Percentiles rank a stretch among this genome's conserved stretches.
Conservation (phyloP, 108 stramenopile species). For the Skeletonema tropicum region DNA sequence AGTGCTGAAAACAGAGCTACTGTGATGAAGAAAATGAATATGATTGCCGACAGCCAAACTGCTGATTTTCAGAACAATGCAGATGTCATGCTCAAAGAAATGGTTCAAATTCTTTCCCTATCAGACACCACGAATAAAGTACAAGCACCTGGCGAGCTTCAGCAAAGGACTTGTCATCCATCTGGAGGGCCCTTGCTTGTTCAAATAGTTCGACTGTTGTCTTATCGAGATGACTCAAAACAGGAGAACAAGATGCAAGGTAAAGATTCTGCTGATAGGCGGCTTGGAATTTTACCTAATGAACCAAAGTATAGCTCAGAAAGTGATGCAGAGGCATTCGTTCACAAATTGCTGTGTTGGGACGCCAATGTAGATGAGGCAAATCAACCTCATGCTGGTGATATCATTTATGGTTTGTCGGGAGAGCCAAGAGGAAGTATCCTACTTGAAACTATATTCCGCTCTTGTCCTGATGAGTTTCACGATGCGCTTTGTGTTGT, state of each 20-base stretch:
- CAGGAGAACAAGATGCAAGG: constrained; percentile 7
- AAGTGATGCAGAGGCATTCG: constrained; percentile 66
- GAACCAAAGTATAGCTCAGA: constrained; percentile 66
- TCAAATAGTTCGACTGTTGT: constrained; percentile 69
- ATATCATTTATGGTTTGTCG: constrained; percentile 83
- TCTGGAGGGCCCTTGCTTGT: constrained; percentile 82
- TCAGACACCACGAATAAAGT: constrained; percentile 13
- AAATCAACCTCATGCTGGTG: constrained; percentile 58
- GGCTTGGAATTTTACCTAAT: constrained; percentile 53
- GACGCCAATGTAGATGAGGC: constrained; percentile 28
- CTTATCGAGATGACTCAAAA: constrained; percentile 46
- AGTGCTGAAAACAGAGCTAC: constrained; percentile 45
- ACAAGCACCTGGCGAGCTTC: constrained; percentile 61
- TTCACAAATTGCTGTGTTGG: constrained; percentile 76
- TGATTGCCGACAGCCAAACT: constrained; percentile 35
- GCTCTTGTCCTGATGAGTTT: constrained; percentile 62
- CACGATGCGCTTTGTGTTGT: constrained; percentile 54
- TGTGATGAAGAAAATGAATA: constrained; percentile 18
- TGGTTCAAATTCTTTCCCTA: constrained; percentile 27
- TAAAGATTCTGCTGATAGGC: constrained; percentile 47
- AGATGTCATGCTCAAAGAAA: constrained; percentile 39
- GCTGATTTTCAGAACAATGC: constrained; percentile 45
- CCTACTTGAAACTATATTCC: constrained; percentile 74
- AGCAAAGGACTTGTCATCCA: constrained; percentile 73
- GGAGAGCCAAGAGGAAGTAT: constrained; percentile 85